Evolutionary conservation across 495 filamentous ascomycete genomes (phyloP), one percentile per base, ranked within the genome.

Genomic region (Viridothelium virens): DNA sequence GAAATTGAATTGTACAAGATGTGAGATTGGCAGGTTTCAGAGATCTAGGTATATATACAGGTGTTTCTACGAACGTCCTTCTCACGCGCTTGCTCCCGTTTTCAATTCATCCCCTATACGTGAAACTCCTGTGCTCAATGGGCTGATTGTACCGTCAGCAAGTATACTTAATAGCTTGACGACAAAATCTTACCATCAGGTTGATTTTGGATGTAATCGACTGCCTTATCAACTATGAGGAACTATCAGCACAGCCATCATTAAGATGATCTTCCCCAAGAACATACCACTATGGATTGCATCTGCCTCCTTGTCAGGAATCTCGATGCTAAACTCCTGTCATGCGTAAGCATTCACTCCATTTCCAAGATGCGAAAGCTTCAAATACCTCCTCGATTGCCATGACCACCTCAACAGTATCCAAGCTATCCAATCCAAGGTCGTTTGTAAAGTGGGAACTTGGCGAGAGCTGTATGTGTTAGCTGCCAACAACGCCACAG

Each of bases 241-340:
- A n/a, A 65, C 47, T 47, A 38, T 79, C 67, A 77, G 70, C 38
- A 39, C 2, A 6, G 41, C 59, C 12, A 16, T 46, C 56, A 7
- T 31, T 53, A 37, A 1, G 37, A 59, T 18, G 38, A 12, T 12
- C 31, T 25, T 16, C 53, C 61, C 63, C 66, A 37, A 63, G 25
- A n/a, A 83, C 93, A 70, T 92, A 96, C 93, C 87, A 76, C 91
- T 96, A 84, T 93, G 91, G 77, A 98, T 96, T 69, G 85, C 83
- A 81, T 98, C 94, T 70, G 94, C 95, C 74, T 97, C 93, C 84
- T 97, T 97, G 80, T 98, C 94, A 70, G 94, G 95, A 78, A 98
- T 98, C 85, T 98, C 94, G 80, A 98, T 94, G 86, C 92, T 97
- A 81, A 98, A 98, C 79, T 98, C 94, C 93, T 97, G 75, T 77